Evolutionary conservation across 108 stramenopile species (phyloP), one percentile per base, ranked within the genome.

Genomic region (Schizochytrium sp.): DNA sequence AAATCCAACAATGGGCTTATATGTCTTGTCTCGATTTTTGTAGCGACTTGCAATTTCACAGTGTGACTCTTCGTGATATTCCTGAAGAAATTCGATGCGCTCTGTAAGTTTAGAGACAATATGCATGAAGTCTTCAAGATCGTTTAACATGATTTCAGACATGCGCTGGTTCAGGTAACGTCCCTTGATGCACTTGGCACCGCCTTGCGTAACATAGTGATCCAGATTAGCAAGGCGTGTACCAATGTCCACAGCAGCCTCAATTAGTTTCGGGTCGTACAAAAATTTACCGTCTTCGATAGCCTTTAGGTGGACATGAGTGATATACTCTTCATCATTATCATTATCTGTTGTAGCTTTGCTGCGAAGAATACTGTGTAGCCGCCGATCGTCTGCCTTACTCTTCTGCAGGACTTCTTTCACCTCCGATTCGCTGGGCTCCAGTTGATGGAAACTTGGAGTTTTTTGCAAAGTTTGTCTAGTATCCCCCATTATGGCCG

Each of bases 121-220:
- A 13, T 83, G 50, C 15, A 83, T 47, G 55, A 83, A 83, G 1
- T 83, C 76, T 53, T 83, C 76, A 10, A 83, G 28, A 40, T 83
- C 76, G 47, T 53, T 28, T 5, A 83, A n/a, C 8, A 83, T 47
- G 38, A 50, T 53, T 38, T 55, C 28, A 5, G 76, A 38, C 53
- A 55, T 55, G 53, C 76, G 76, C 8, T 10, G 4, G 50, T 83
- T 53, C 1, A 72, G 28, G 59, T 60, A 60, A n/a, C 59, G 59
- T n/a, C 28, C 28, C 28, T 28, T 28, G 28, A 28, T 28, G 28
- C 28, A 28, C 28, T 28, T 28, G 28, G 28, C 28, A 28, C 28
- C 28, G 28, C 28, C 28, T 28, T 28, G 28, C 28, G 28, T 28
- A 28, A 83, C 76, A 50, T 83, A 83, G 10, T 55, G 47, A 53